Evolutionary conservation across 148 eudicot species (phyloP).

Genomic region (Rhododendron vialii): DNA sequence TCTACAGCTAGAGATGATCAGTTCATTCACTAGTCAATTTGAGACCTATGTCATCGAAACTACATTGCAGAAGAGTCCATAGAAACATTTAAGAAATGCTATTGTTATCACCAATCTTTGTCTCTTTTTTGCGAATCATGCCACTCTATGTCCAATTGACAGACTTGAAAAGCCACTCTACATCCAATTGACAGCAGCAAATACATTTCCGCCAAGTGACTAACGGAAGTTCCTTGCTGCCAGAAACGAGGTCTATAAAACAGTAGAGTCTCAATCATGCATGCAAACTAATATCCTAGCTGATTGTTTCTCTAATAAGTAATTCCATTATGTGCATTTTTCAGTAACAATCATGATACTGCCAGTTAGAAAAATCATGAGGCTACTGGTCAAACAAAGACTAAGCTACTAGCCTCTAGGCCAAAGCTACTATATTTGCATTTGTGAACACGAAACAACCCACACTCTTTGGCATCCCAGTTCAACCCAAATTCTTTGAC

Average conservation of each 20-base stretch:
- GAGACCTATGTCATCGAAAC: background rate
- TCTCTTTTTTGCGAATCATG: background rate
- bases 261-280: background rate
- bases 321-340: background rate
- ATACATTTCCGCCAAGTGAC: background rate
- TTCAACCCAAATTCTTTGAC: background rate
- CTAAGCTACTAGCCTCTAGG: background rate
- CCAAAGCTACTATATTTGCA: background rate
- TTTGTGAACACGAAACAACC: background rate
- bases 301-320: background rate
- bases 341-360: background rate
- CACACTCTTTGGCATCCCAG: background rate
- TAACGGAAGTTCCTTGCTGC: background rate
- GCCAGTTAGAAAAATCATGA: background rate
- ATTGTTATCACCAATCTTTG: background rate
- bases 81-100: background rate
- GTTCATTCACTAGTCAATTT: background rate
- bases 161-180: background rate
- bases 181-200: background rate
- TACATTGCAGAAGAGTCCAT: background rate
- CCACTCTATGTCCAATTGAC: background rate
- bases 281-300: background rate
- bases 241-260: background rate
- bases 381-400: background rate
- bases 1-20: background rate